Evolutionary conservation across 2,329 filamentous ascomycete species (phyloP).

Genomic region (Aspergillus niger): DNA sequence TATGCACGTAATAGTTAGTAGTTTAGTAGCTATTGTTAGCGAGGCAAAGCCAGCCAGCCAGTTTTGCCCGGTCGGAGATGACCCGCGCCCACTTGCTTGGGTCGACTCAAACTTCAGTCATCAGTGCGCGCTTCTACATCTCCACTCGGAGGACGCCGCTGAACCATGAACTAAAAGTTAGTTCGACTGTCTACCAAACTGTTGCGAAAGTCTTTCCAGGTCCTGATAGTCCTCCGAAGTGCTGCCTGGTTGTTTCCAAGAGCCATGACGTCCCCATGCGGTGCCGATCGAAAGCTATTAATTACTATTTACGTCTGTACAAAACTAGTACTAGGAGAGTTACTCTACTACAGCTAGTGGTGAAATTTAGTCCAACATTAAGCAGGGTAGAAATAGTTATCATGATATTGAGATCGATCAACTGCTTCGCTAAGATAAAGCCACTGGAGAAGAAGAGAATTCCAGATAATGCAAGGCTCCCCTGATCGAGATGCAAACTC

Average conservation of each 20-base stretch:
- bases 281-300: no score
- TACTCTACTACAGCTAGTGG: no score
- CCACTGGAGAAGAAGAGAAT: not conserved
- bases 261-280: no score
- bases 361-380: no score
- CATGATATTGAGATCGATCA: no score
- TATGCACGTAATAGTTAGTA: no score
- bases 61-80: not conserved
- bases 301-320: no score
- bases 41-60: not conserved
- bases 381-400: no score
- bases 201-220: no score
- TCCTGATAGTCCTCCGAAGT: not conserved
- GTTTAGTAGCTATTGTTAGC: not conserved
- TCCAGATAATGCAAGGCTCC: not conserved
- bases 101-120: not conserved
- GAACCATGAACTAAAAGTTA: not conserved
- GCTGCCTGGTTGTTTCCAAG: not conserved
- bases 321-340: no score
- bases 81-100: not conserved
- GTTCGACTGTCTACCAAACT: not conserved
- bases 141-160: not conserved
- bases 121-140: not conserved
- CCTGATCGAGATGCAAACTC: conserved; percentile 1
- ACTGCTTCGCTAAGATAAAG: not conserved